Base-by-base conservation (phyloP, 2,329 filamentous ascomycete genomes). In the Pyricularia pennisetigena region DNA sequence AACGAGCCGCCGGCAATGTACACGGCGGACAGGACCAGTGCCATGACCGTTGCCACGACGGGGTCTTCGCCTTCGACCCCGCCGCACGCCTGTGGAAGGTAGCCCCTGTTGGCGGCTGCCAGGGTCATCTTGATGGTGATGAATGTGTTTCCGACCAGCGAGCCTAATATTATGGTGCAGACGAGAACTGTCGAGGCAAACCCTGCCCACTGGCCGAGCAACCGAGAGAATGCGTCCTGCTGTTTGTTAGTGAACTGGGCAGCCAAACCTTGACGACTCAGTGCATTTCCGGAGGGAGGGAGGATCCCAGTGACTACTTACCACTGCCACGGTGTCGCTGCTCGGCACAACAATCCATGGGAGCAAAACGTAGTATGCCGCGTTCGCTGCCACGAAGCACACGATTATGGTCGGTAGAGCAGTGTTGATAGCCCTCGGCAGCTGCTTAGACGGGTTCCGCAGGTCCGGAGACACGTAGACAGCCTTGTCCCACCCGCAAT, bases 401-500 rank as follows among this genome's bases (percentile, higher is more conserved):
- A 83, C 69, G 0, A 88, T 81, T 23, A 88, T 87, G 0, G 84
- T 85, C 0, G 86, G 82, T 35, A 89, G 81, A 0, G 87, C 85
- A 0, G 82, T 83, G 74, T 88, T 87, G 74, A 90, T 86, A 2
- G 86, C 86, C 2, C 85, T 81, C 0, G 87, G 87, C 0, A 90
- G 80, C 71, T 86, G 84, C 23, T 78, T 79, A 0, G 80, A 82
- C 0, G 85, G 85, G 0, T 79, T 73, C 0, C 79, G 81, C 7
- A 87, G 79, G 72, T 87, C 85, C 0, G 83, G 82, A 0, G 83
- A 82, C 64, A 87, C 78, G 71, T 86, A 87, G 66, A 86, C 82
- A 3, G 83, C 84, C 77, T 88, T 89, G 68, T 89, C 87, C 87
- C 87, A 90, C 0, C 87, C 87, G 0, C 85, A 87, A 69, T 88